Conservation (phyloP, 1,284 basidiomycete species). For the Ustilago xerochloae region DNA sequence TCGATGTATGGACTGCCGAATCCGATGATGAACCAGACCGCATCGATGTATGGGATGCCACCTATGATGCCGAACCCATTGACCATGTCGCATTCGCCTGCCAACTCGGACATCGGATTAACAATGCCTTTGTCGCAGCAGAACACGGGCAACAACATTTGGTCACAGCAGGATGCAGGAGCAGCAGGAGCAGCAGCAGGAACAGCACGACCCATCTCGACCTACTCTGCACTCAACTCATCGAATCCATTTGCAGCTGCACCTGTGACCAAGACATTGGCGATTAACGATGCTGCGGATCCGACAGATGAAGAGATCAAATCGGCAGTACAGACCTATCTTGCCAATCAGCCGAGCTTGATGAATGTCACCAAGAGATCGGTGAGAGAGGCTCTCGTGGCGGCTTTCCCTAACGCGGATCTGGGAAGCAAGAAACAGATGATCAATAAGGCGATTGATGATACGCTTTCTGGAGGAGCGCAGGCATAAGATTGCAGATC, state of each 20-base stretch:
- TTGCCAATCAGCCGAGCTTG: constrained; percentile 65
- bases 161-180: constrained; percentile 19
- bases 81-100: constrained; percentile 22
- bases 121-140: constrained; percentile 55
- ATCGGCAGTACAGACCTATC: constrained; percentile 54
- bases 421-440: constrained; percentile 51
- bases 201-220: constrained; percentile 33
- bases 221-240: constrained; percentile 34
- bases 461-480: constrained; percentile 58
- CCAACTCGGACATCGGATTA: constrained; percentile 37
- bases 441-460: constrained; percentile 66
- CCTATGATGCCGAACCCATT: constrained; percentile 38
- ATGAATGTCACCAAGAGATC: constrained; percentile 66
- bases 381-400: constrained; percentile 62
- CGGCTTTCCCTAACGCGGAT: constrained; percentile 64
- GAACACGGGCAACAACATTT: constrained; percentile 48
- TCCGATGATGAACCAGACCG: constrained; percentile 16
- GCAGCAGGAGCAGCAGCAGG: constrained; percentile 7
- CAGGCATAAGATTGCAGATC: constrained; percentile 23
- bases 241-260: constrained; percentile 52
- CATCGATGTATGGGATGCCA: constrained; percentile 59
- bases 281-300: constrained; percentile 44
- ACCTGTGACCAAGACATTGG: constrained; percentile 15
- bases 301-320: constrained; percentile 62
- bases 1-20: constrained; percentile 61